A percentile compares a stretch with the other conserved stretches of the same genome.
Evolutionary conservation across 352 stramenopile genomes (phyloP).

Genomic region (Phytopythium sindhum): DNA sequence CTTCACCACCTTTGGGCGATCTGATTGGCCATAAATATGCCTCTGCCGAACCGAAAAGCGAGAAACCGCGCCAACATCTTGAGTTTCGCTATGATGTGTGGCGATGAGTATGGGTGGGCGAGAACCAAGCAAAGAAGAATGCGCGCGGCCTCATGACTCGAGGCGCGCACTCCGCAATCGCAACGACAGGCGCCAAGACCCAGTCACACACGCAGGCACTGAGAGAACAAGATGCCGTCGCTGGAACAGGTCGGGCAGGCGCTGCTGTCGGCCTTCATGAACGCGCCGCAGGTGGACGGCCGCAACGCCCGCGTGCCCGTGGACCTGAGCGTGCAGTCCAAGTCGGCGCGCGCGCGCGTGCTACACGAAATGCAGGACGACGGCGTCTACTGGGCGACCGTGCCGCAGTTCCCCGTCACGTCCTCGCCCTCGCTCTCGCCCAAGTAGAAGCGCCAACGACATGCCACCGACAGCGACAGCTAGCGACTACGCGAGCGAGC

Average conservation of each 20-base stretch:
- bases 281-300: conserved; percentile 67
- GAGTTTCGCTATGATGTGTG: neutral
- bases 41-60: neutral
- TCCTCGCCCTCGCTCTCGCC: neutral
- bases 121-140: neutral
- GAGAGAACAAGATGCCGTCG: conserved; percentile 19
- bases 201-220: neutral
- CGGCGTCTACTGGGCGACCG: conserved; percentile 49
- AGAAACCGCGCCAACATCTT: neutral
- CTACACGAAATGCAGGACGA: conserved; percentile 45
- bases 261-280: conserved; percentile 72
- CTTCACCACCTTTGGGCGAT: conserved; percentile 15
- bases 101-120: neutral
- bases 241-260: conserved; percentile 51
- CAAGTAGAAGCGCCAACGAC: neutral
- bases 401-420: conserved; percentile 53
- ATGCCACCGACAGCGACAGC: neutral
- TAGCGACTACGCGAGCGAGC: neutral
- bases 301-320: conserved; percentile 64
- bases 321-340: conserved; percentile 49
- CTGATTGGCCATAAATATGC: conserved; percentile 1
- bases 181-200: neutral
- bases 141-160: no score
- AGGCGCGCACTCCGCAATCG: neutral
- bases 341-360: conserved; percentile 40